Evolutionary conservation across 2,329 filamentous ascomycete genomes (phyloP), one percentile per base, ranked within the genome.

Genomic region (Chrysoporthe puriensis): DNA sequence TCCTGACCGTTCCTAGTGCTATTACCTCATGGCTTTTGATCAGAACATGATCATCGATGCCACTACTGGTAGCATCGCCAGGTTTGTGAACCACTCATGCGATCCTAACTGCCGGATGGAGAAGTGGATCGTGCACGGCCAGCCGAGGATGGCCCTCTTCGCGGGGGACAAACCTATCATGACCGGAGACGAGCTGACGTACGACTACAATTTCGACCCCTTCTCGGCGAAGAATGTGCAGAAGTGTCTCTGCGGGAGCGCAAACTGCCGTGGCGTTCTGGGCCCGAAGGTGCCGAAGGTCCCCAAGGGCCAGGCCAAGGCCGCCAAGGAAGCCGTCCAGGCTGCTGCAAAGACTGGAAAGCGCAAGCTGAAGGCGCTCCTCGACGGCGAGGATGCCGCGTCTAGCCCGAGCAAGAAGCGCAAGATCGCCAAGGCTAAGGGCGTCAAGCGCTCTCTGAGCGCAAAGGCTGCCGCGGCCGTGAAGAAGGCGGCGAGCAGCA

Each of bases 41-140:
- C 94, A 97, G 78, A 96, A 96, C 79, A 96, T 98, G 89, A 97
- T 98, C 74, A 97, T 99, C 72, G 96, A 99, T 81, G 96, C 95
- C 44, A 97, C 94, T 40, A 93, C 93, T 66, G 96, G 96, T 74
- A 97, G 93, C 72, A 97, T 98, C 79, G 95, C 96, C 74, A 91
- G 96, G 66, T 99, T 99, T 78, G 94, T 99, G 77, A 99, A 99
- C 77, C 96, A 99, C 78, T 97, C 94, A 21, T 99, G 96, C 80
- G 91, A 92, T 67, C 96, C 96, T 2, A 99, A 99, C 77, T 98
- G 95, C 80, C 89, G 91, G 70, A 98, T 99, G 94, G 93, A 97
- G 75, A 98, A 97, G 78, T 97, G 94, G 93, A 95, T 94, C 70
- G 96, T 99, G 65, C 90, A 90, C 61, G 94, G 94, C 40, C 94